phyloP scores from a whole-genome alignment of 345 rosid species.

The Schrenkiella parvula region DNA sequence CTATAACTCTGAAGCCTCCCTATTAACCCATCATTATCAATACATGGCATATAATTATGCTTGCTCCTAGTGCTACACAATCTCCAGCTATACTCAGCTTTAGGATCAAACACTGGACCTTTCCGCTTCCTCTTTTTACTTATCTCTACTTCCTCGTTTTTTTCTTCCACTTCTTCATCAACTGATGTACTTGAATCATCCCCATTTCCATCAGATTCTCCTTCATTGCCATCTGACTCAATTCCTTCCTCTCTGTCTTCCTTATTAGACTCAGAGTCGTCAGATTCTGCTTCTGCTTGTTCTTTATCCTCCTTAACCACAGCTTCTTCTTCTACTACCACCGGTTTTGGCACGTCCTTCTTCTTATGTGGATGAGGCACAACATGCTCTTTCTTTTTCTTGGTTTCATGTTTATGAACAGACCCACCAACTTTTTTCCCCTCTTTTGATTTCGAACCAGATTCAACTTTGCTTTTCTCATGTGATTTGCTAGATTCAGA shows the following conservation, averaged over 20 bases:
- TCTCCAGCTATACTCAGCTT: constrained; percentile 77
- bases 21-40: constrained; percentile 63
- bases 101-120: constrained; percentile 89
- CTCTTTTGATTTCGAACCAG: constrained; percentile 38
- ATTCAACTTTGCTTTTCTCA: constrained; percentile 32
- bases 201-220: constrained; percentile 36
- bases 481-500: constrained; percentile 31
- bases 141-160: constrained; percentile 42
- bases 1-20: constrained; percentile 65
- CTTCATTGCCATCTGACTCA: constrained; percentile 55
- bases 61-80: constrained; percentile 84
- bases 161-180: constrained; percentile 47
- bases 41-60: constrained; percentile 93
- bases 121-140: constrained; percentile 57
- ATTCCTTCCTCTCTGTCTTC: constrained; percentile 43
- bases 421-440: constrained; percentile 43
- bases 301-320: constrained; percentile 39
- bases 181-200: constrained; percentile 43
- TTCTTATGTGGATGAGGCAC: constrained; percentile 37
- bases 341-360: constrained; percentile 34
- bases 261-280: constrained; percentile 39
- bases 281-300: constrained; percentile 45
- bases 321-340: constrained; percentile 29
- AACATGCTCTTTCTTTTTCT: constrained; percentile 39
- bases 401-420: constrained; percentile 46